These are phyloP conservation scores for Phytophthora pistaciae DNA, from an alignment of 352 stramenopile genomes.

Conservation along the genomic window DNA sequence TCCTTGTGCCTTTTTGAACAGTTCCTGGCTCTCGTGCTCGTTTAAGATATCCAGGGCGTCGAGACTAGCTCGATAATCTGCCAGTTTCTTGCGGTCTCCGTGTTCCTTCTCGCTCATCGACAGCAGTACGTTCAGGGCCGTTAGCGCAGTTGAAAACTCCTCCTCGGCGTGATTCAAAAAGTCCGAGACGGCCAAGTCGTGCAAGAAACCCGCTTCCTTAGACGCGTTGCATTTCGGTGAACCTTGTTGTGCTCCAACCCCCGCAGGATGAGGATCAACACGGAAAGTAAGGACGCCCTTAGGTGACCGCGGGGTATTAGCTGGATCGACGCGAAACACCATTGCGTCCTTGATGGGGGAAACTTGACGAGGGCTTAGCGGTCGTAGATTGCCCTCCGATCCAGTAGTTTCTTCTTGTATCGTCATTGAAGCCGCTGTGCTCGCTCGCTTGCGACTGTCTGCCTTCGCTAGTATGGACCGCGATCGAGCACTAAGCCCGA, in stretches of 20 bases:
- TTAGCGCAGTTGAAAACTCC: constrained; percentile 78
- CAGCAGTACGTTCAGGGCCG: constrained; percentile 79
- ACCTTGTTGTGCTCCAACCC: neutral
- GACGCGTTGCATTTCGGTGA: constrained; percentile 4
- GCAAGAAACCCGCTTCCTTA: constrained; percentile 70
- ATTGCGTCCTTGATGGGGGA: constrained; percentile 44
- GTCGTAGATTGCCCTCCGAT: constrained; percentile 8
- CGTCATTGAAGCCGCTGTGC: neutral
- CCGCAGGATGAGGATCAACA: constrained; percentile 28
- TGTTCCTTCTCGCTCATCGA: constrained; percentile 72
- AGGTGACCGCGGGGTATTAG: constrained; percentile 27
- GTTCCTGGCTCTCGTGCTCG: constrained; percentile 60
- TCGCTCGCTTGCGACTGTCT: constrained; percentile 28
- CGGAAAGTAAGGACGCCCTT: constrained; percentile 35
- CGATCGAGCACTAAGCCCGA: constrained; percentile 28
- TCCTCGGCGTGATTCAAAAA: constrained; percentile 82
- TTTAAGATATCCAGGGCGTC: constrained; percentile 76
- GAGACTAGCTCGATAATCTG: constrained; percentile 70
- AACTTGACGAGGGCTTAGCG: constrained; percentile 19
- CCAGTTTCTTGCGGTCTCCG: constrained; percentile 64
- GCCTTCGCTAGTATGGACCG: constrained; percentile 32
- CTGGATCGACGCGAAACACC: constrained; percentile 56
- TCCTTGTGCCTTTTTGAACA: constrained; percentile 52
- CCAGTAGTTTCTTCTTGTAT: constrained; percentile 8
- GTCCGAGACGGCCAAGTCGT: constrained; percentile 67